Evolutionary conservation across 352 stramenopile species (phyloP), one percentile per base, ranked within the genome.

Genomic region (Globisporangium polare): DNA sequence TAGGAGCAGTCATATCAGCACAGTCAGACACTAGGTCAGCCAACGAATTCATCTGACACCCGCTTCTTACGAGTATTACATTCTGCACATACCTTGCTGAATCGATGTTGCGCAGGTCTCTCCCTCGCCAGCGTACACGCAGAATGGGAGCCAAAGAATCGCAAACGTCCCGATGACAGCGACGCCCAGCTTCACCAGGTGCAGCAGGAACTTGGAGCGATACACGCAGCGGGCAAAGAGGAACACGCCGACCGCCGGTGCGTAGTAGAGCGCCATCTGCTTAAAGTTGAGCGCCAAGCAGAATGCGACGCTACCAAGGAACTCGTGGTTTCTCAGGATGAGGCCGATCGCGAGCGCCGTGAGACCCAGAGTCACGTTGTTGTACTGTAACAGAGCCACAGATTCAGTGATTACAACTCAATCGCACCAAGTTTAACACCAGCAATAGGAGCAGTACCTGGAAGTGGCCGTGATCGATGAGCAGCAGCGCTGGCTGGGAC

Each of bases 401-500:
- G 5, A 59, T 24, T 31, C 15, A 12, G 43, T 58, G 13, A 50
- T 26, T 22, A 42, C 6, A 22, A 24, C 0, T n/a, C 29, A 33
- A 22, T 3, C 8, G 9, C 5, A 24, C 1, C 22, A 12, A 24
- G 6, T 22, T 15, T 2, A 43, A 9, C 13, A 3, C 13, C n/a
- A 22, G 13, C 26, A 51, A n/a, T 9, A 5, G 31, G 8, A 26
- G 26, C 9, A 53, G 10, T 73, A 93, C 84, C 74, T 99, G 97
- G 73, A 99, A 99, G 73, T 99, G 97, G n/a, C 97, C 96, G 69
- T 99, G 96, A 71, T 99, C 97, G 63, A 99, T 97, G 10, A 99
- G 77, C 53, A 99, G 62, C 5, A 98, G 60, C 13, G 86, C 73
- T 1, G 97, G 97, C 65, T 96, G 80, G 26, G 96, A 73, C 13